Percentiles rank a stretch among this genome's conserved stretches.
Conservation (phyloP, 106 monocot species). For the Acorus calamus region DNA sequence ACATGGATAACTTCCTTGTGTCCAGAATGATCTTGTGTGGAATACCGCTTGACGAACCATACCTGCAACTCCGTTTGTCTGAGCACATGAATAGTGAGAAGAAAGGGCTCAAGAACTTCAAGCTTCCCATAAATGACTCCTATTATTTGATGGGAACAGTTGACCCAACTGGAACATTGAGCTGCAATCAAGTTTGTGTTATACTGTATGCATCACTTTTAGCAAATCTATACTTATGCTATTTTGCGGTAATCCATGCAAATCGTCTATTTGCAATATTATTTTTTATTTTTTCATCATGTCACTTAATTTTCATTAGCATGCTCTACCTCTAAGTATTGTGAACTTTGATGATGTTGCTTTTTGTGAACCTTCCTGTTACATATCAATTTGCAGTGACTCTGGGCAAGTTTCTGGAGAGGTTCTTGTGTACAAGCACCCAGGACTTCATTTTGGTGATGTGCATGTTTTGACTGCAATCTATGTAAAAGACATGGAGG, state of each 20-base stretch:
- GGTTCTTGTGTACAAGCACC: conserved; percentile 73
- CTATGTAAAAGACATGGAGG: conserved; percentile 40
- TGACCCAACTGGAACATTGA: conserved; percentile 49
- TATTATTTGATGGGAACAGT: conserved; percentile 77
- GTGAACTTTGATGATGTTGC: too few species aligned
- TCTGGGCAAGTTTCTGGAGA: conserved; percentile 68
- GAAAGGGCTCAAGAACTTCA: conserved; percentile 36
- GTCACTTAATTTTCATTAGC: neutral
- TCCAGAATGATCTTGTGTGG: conserved; percentile 51
- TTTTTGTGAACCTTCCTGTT: too few species aligned
- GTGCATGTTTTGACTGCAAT: conserved; percentile 51
- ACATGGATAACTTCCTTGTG: conserved; percentile 44
- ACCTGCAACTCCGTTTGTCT: conserved; percentile 20
- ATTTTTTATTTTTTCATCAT: neutral
- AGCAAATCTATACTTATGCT: too few species aligned
- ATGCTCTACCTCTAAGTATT: neutral
- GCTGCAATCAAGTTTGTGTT: conserved; percentile 64
- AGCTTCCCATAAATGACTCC: conserved; percentile 41
- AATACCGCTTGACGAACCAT: conserved; percentile 60
- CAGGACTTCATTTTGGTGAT: conserved; percentile 73
- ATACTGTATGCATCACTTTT: conserved; percentile 44
- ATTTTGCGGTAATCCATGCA: too few species aligned
- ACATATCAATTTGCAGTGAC: conserved; percentile 29
- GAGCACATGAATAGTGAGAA: conserved; percentile 32
- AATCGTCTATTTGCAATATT: neutral